Base-by-base conservation (phyloP, 2,329 filamentous ascomycete genomes). In the Penicillium vulpinum region DNA sequence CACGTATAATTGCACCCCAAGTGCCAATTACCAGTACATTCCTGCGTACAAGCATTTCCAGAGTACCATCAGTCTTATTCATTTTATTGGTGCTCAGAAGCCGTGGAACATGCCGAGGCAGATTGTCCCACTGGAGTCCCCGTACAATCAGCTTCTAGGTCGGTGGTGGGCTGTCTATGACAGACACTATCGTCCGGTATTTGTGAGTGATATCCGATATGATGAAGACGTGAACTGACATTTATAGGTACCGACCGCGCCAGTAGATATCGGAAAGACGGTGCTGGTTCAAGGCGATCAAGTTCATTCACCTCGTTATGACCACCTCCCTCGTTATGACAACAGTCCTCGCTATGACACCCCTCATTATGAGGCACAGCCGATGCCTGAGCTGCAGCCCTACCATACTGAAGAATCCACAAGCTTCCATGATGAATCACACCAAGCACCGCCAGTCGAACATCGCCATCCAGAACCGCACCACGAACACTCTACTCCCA, bases 131-230 rank as follows among this genome's bases (percentile, higher is more conserved):
- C 41, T 67, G 40, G 71, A 74, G n/a, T 71, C 72, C 15, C 74
- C 75, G 0, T 96, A 92, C 72, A 87, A 90, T 70, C 89, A 97
- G 75, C 88, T 97, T 79, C 78, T 92, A 40, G 88, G 86, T 58
- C 85, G 86, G 69, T 99, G 94, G 94, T 99, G 93, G 93, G 85
- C 91, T 43, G 89, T 96, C 40, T 96, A 96, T 72, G 93, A 97
- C 75, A 83, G 85, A 60, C 92, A 97, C 77, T 92, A 95, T 72
- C 82, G 83, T 50, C 70, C 74, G 36, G 67, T 64, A 39, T 61
- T 58, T 38, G 61, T 64, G n/a, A 58, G 58, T 63, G 28, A 24
- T 58, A 21, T 43, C 22, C 4, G n/a, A n/a, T 4, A 26, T 28
- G 2, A 18, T 43, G 16, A 15, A 26, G 26, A 31, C 1, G 11